Conservation (phyloP, 805 yeast species). For the Priceomyces castillae region DNA sequence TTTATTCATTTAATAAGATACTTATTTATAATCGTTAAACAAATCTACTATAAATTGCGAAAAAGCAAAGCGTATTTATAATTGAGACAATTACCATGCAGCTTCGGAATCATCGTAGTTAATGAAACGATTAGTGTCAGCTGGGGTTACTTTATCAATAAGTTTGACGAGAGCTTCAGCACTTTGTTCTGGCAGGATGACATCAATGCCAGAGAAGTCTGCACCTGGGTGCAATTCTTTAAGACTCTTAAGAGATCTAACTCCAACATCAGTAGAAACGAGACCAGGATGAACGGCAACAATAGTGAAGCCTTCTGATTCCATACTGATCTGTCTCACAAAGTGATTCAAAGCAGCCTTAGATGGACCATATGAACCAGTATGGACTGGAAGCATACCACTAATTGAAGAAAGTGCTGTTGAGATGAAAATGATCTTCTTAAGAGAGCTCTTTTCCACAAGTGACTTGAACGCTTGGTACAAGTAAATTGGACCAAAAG, state of each 20-base stretch:
- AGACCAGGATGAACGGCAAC: slow-evolving; percentile 31
- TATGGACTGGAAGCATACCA: background rate
- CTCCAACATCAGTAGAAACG: slow-evolving; percentile 35
- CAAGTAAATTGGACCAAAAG: background rate
- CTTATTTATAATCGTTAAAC: no score
- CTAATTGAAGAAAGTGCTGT: background rate
- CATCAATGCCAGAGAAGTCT: background rate
- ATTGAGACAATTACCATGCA: background rate
- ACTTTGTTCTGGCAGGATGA: slow-evolving; percentile 23
- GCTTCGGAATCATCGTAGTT: slow-evolving; percentile 17
- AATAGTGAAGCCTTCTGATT: slow-evolving; percentile 17
- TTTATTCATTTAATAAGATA: no score
- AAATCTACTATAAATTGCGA: no score
- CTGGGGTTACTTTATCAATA: slow-evolving; percentile 16
- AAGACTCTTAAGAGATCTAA: slow-evolving; percentile 2
- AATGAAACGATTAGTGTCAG: slow-evolving; percentile 25
- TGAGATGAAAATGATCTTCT: slow-evolving; percentile 28
- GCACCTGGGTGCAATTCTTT: background rate
- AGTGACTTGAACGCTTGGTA: slow-evolving; percentile 24
- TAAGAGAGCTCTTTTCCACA: slow-evolving; percentile 18
- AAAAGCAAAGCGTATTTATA: no score
- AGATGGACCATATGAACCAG: background rate
- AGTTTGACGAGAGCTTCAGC: slow-evolving; percentile 16
- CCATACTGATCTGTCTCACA: background rate
- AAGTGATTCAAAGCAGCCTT: slow-evolving; percentile 1